phyloP scores from a whole-genome alignment of 192 early-diverging fungal genomes.

The Coemansia sp. region DNA sequence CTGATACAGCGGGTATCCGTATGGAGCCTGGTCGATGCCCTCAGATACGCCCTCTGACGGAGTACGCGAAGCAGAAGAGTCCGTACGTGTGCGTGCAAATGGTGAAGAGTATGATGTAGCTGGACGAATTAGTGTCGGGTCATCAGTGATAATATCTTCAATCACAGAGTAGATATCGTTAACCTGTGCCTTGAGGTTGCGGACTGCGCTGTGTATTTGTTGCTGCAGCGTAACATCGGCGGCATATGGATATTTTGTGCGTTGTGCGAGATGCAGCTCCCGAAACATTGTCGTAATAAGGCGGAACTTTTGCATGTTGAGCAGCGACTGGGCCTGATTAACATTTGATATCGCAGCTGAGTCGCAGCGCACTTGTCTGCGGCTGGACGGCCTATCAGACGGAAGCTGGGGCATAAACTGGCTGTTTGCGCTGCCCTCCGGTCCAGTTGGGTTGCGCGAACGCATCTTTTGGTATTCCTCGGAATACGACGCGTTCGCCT shows the following conservation, averaged over 20 bases:
- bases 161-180: conserved; percentile 51
- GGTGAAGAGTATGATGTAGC: conserved; percentile 26
- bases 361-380: conserved; percentile 27
- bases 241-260: conserved; percentile 54
- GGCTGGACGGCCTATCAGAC: neutral
- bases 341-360: conserved; percentile 39
- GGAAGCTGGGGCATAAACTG: neutral
- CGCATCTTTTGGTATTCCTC: conserved; percentile 55
- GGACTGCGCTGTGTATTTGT: conserved; percentile 54
- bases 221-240: conserved; percentile 54
- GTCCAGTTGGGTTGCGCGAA: conserved; percentile 41
- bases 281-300: conserved; percentile 57
- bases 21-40: conserved; percentile 17
- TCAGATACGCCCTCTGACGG: conserved; percentile 5
- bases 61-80: conserved; percentile 40
- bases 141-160: conserved; percentile 35
- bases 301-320: conserved; percentile 58
- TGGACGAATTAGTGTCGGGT: conserved; percentile 23
- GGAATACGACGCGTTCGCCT: conserved; percentile 56
- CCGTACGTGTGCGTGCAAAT: conserved; percentile 36
- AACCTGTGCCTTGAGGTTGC: conserved; percentile 51
- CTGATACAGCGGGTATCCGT: conserved; percentile 53
- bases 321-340: conserved; percentile 53
- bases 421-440: neutral
- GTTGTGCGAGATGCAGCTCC: conserved; percentile 53